Conservation (phyloP, 148 eudicot genomes). For the Limonium bicolor region DNA sequence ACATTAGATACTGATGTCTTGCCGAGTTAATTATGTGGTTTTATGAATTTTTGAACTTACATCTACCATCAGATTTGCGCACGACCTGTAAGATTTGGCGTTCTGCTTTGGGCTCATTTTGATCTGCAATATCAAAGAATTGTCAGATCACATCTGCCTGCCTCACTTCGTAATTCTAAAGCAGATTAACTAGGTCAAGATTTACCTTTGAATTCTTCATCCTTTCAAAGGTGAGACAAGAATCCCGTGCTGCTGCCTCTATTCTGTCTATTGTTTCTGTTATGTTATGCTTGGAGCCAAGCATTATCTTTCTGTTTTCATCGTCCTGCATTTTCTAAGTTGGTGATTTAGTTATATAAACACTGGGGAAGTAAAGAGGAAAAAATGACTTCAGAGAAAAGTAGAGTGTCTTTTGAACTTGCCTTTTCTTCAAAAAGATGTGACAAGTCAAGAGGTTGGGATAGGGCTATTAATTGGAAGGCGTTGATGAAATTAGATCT, state of each 20-base stretch:
- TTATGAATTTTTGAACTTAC: conserved; percentile 7
- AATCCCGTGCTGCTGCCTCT: conserved; percentile 39
- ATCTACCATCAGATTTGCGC: conserved; percentile 31
- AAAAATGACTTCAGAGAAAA: not conserved
- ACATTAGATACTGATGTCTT: conserved; percentile 3
- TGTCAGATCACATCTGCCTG: not conserved
- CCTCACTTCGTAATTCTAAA: not conserved
- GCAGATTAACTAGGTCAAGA: not conserved
- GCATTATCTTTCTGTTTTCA: conserved; percentile 24
- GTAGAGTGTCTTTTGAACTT: conserved; percentile 5
- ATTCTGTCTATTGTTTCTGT: conserved; percentile 33
- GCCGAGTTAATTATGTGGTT: not conserved
- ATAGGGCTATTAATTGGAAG: conserved; percentile 43
- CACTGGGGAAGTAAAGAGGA: not conserved
- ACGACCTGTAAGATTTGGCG: conserved; percentile 28
- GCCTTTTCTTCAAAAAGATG: conserved; percentile 36
- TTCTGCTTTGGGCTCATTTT: conserved; percentile 21
- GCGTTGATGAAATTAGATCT: conserved; percentile 37
- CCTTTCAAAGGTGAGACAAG: conserved; percentile 27
- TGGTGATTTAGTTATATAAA: not conserved
- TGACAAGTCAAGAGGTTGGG: conserved; percentile 37
- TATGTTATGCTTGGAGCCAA: conserved; percentile 33
- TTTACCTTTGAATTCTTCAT: conserved; percentile 34
- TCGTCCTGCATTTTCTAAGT: conserved; percentile 17
- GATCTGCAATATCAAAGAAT: conserved; percentile 16